Evolutionary conservation across 2,329 filamentous ascomycete species (phyloP), one percentile per base, ranked within the genome.

Genomic region (Meredithiella fracta): DNA sequence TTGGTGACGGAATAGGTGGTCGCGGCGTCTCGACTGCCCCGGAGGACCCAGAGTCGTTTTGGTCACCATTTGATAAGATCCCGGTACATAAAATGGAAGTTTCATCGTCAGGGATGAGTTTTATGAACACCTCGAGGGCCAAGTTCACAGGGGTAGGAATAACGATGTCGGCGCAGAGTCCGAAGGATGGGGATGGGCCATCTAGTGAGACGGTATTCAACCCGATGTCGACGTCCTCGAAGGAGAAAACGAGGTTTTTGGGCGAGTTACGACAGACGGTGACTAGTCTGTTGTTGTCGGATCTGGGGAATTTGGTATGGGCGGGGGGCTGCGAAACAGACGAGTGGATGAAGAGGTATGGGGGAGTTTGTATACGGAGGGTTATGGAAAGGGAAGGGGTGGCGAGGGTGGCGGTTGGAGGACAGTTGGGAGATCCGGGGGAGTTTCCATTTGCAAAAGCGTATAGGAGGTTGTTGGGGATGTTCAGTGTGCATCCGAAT

Each of bases 301-400:
- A 98, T 65, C 74, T 97, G 3, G 89, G 90, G 4, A 89, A 83
- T 42, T 78, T 87, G 29, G 83, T 96, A 1, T 92, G 94, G 67
- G 80, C 82, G n/a, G 79, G 79, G 53, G 92, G 92, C 2, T 94
- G 89, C 44, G 92, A 98, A 70, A 97, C 91, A 0, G 92, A 97
- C 66, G 75, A 75, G 2, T 96, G 91, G 85, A 92, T 96, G 62
- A 74, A 78, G 54, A 78, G 78, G 14, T 67, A 89, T 5, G 79
- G 80, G 2, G 77, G 83, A 62, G 72, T 83, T 60, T 83, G 79
- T 64, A 51, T 29, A 11, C 22, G 8, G 23, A 47, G 26, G 40
- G 25, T 22, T 23, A 31, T 29, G 25, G 53, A 34, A 5, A 23
- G 22, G 23, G 26, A 34, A 47, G 22, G 31, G 29, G 23, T 37